Conservation (phyloP, 2,329 filamentous ascomycete genomes). For the Fusarium tuaranense region DNA sequence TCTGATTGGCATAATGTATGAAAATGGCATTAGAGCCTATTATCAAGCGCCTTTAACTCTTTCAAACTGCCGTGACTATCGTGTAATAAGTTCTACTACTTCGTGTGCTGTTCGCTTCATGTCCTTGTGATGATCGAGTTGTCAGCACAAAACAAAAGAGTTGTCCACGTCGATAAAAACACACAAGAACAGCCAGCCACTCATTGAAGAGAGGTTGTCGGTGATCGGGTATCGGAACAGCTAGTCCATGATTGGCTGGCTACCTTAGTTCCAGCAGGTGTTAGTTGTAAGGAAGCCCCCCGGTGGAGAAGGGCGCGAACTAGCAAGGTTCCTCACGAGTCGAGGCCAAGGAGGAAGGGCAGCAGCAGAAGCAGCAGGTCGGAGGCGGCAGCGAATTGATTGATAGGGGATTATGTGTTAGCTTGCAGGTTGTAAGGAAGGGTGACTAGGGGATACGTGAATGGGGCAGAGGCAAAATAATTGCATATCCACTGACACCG, state of each 20-base stretch:
- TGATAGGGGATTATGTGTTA: constrained; percentile 21
- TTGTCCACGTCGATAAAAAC: constrained; percentile 28
- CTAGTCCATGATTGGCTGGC: constrained; percentile 44
- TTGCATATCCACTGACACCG: constrained; percentile 17
- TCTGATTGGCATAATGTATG: constrained; percentile 42
- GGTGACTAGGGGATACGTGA: constrained; percentile 35
- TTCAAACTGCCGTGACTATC: constrained; percentile 5
- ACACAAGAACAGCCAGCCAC: constrained; percentile 2
- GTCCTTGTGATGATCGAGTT: constrained; percentile 34
- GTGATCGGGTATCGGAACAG: constrained; percentile 42
- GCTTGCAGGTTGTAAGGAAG: constrained; percentile 16
- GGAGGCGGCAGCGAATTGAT: constrained; percentile 7
- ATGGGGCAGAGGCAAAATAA: constrained; percentile 11
- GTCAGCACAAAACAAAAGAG: constrained; percentile 14
- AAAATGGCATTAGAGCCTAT: constrained; percentile 36
- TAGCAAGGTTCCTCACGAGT: constrained; percentile 31
- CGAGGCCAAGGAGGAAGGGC: constrained; percentile 13
- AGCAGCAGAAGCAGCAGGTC: neutral
- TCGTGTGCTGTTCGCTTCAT: constrained; percentile 7
- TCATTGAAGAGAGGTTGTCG: constrained; percentile 40
- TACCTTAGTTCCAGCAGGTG: constrained; percentile 23
- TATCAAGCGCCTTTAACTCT: constrained; percentile 5
- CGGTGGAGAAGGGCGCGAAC: constrained; percentile 25
- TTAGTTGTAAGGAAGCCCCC: constrained; percentile 19
- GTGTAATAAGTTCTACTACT: neutral